A percentile compares a stretch with the other conserved stretches of the same genome.
Conservation (phyloP, 768 basidiomycete species). For the Serendipita sp. region DNA sequence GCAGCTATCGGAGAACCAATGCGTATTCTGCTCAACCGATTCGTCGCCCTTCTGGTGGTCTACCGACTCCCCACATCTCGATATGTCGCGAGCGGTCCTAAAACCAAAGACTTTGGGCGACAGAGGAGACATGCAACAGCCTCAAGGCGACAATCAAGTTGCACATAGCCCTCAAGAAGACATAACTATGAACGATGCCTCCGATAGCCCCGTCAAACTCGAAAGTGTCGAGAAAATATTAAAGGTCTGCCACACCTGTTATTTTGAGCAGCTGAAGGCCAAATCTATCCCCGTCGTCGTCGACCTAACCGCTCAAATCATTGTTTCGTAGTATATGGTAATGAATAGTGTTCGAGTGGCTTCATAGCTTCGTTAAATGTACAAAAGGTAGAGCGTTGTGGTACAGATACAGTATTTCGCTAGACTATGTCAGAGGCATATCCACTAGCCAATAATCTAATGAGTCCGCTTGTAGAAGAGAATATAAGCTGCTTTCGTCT, state of each 20-base stretch:
- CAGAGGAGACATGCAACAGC: neutral
- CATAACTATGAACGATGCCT: neutral
- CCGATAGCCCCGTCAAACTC: neutral
- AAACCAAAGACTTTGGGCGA: neutral
- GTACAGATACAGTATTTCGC: conserved; percentile 1
- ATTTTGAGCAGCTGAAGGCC: neutral
- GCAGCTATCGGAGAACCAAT: conserved; percentile 24
- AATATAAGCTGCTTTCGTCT: conserved; percentile 18
- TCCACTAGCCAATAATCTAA: neutral
- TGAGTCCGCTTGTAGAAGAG: conserved; percentile 16
- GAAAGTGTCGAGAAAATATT: neutral
- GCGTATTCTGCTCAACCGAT: conserved; percentile 44
- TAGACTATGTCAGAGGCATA: neutral
- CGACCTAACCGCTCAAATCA: neutral
- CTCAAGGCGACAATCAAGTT: neutral
- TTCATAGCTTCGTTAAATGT: neutral
- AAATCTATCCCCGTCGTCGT: neutral
- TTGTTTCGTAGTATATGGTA: neutral
- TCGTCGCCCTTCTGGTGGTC: conserved; percentile 66
- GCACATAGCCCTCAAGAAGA: neutral
- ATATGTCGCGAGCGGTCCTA: neutral
- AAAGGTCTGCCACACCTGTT: neutral
- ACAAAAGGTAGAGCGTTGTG: neutral
- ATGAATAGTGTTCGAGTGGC: neutral
- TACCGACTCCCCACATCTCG: conserved; percentile 10